Conservation (phyloP, 23 red algal genomes). For the Gracilaria gracilis region DNA sequence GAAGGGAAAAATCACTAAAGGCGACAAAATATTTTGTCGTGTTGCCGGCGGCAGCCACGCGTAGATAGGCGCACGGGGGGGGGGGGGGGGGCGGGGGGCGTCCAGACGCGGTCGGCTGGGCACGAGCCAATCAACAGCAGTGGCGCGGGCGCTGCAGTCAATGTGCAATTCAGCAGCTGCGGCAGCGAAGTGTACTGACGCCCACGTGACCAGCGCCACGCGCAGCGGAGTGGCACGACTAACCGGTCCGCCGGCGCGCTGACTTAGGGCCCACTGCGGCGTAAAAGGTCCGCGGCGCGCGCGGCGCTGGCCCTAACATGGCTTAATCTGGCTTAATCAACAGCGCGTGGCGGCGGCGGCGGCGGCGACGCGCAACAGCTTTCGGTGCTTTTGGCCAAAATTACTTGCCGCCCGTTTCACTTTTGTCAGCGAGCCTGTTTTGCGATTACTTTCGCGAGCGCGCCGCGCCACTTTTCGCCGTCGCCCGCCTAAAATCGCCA, state of each 20-base stretch:
- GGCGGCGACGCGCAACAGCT: background rate
- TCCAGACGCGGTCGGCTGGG: no score
- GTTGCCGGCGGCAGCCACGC: slow-evolving; percentile 2
- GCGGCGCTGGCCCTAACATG: slow-evolving; percentile 13
- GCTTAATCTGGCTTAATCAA: slow-evolving; percentile 47
- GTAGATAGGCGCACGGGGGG: no score
- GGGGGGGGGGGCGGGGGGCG: no score
- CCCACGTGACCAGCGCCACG: background rate
- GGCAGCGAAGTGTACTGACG: background rate
- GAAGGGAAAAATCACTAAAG: background rate
- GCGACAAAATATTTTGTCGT: background rate
- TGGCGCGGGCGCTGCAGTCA: background rate
- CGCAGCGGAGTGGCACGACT: background rate
- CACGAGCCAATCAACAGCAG: background rate
- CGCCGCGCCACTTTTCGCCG: background rate
- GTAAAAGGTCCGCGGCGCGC: background rate
- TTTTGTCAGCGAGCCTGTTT: background rate
- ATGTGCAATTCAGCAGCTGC: background rate
- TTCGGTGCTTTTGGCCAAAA: slow-evolving; percentile 11
- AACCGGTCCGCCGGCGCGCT: background rate
- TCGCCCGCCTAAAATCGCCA: background rate
- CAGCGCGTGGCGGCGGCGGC: background rate
- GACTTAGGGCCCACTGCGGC: background rate
- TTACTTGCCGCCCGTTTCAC: background rate
- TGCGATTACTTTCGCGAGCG: slow-evolving; percentile 1